phyloP scores from a whole-genome alignment of 2,329 filamentous ascomycete species.

The Xylaria sp. region DNA sequence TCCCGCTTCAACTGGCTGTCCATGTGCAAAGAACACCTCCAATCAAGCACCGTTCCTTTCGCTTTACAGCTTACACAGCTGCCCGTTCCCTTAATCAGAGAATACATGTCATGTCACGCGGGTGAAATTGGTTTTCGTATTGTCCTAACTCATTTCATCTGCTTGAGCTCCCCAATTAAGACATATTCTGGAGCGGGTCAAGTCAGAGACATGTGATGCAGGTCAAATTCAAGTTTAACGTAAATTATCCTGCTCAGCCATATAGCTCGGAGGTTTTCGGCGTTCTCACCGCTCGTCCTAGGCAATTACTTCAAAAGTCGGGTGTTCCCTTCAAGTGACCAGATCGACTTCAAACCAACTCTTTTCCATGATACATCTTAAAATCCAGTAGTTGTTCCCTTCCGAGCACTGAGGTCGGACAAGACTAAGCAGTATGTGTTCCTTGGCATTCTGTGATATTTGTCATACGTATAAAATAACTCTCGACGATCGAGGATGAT shows the following conservation, averaged over 20 bases:
- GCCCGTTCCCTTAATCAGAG: neutral
- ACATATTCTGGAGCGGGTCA: neutral
- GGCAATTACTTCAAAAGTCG: neutral
- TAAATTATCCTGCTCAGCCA: neutral
- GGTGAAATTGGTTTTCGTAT: constrained; percentile 2
- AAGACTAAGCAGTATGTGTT: constrained; percentile 11
- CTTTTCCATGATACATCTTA: neutral
- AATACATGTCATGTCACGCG: constrained; percentile 7
- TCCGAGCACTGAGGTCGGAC: neutral
- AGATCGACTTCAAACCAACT: neutral
- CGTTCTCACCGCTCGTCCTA: neutral
- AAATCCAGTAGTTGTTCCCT: neutral
- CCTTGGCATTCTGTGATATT: constrained; percentile 17
- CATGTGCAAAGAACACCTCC: constrained; percentile 36
- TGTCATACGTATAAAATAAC: constrained; percentile 12
- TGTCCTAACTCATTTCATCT: neutral
- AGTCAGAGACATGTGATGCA: neutral
- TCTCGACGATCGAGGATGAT: neutral
- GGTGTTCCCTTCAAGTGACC: neutral
- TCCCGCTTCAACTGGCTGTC: constrained; percentile 14
- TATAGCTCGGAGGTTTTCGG: neutral
- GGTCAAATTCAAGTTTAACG: neutral
- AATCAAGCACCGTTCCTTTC: constrained; percentile 34
- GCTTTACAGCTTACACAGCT: constrained; percentile 9
- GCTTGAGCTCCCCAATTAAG: constrained; percentile 10